phyloP scores from a whole-genome alignment of 169 alveolate genomes.

The Cryptosporidium meleagridis region DNA sequence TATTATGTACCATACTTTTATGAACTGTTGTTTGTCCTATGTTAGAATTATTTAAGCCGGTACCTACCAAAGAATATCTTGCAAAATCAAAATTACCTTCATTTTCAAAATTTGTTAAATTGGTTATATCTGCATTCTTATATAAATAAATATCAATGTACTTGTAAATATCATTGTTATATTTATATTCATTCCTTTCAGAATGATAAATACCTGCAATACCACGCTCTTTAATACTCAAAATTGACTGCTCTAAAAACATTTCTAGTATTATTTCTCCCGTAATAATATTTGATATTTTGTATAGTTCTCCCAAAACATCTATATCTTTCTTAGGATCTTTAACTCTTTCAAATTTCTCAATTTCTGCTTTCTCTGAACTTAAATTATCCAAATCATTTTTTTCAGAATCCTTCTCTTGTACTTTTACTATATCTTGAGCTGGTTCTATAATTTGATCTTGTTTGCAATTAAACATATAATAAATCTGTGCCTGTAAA shows the following conservation, averaged over 20 bases:
- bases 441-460: not conserved
- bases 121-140: conserved; percentile 6
- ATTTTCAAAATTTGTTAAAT: not conserved
- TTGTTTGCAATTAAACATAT: conserved; percentile 11
- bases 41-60: not conserved
- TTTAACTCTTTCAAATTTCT: not conserved
- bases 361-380: not conserved
- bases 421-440: not conserved
- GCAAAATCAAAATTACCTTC: conserved; percentile 2
- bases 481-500: conserved; percentile 25
- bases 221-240: conserved; percentile 47
- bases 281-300: conserved; percentile 23
- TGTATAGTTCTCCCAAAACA: conserved; percentile 42
- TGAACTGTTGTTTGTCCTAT: not conserved
- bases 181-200: conserved; percentile 8
- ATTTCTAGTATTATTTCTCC: conserved; percentile 43
- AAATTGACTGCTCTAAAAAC: conserved; percentile 38
- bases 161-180: conserved; percentile 18
- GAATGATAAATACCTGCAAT: conserved; percentile 53
- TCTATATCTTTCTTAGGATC: not conserved
- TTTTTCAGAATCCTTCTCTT: not conserved
- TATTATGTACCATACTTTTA: not conserved
- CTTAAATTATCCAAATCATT: not conserved
- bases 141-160: conserved; percentile 40
- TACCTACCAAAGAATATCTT: conserved; percentile 3